A percentile compares a stretch with the other conserved stretches of the same genome.
Evolutionary conservation across 2,329 filamentous ascomycete genomes (phyloP).

Genomic region (Cladorrhinum sp.): DNA sequence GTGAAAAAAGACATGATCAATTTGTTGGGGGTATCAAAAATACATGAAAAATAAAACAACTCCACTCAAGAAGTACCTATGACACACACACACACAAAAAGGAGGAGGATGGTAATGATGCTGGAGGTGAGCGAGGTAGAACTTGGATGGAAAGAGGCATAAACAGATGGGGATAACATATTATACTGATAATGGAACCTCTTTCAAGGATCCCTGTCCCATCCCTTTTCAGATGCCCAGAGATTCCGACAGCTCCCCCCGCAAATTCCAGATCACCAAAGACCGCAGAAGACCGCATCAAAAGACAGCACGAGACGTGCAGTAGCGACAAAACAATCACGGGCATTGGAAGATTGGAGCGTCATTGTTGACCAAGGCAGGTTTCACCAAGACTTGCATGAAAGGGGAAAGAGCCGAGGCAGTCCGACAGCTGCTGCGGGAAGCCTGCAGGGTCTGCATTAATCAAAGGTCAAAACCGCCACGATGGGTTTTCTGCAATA

Average conservation of each 20-base stretch:
- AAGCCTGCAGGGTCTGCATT: not conserved
- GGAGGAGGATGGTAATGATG: not conserved
- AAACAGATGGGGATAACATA: not conserved
- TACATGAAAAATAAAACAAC: not conserved
- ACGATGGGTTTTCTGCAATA: not conserved
- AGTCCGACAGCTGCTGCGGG: not conserved
- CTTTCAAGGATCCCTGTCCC: not conserved
- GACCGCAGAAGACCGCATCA: not conserved
- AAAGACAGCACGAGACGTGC: not conserved
- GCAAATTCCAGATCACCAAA: not conserved
- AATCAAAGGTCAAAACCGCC: not conserved
- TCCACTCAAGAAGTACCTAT: not conserved
- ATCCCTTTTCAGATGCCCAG: not conserved
- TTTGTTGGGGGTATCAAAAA: not conserved
- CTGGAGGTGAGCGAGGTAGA: not conserved
- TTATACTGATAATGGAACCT: not conserved
- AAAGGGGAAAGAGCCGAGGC: not conserved
- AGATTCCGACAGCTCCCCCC: not conserved
- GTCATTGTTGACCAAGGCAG: not conserved
- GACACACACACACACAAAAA: not conserved
- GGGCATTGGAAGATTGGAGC: not conserved
- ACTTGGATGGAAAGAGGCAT: not conserved
- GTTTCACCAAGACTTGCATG: not conserved
- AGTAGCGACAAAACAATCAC: not conserved
- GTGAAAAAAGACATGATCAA: not conserved